These are phyloP conservation scores for Nepenthes mirabilis DNA, from an alignment of 148 eudicot genomes.

Conservation along the genomic window DNA sequence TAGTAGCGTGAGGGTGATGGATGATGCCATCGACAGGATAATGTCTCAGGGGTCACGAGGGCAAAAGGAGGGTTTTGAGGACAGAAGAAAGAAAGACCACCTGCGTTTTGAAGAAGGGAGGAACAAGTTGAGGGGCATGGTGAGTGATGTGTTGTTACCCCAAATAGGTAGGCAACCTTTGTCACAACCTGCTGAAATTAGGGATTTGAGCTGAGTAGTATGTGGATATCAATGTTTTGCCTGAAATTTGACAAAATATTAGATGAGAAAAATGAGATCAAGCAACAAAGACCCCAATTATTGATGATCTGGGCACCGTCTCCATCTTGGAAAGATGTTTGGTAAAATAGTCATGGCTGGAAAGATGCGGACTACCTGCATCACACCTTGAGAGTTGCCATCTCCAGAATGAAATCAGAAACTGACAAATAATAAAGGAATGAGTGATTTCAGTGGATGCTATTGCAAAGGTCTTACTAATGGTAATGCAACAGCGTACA, in stretches of 20 bases:
- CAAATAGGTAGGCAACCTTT: constrained; percentile 7
- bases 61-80: constrained; percentile 9
- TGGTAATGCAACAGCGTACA: too few relatives aligned
- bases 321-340: too few relatives aligned
- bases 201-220: constrained; percentile 4
- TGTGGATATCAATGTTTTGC: not conserved
- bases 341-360: too few relatives aligned
- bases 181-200: constrained; percentile 9
- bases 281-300: not conserved
- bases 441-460: too few relatives aligned
- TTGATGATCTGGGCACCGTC: not conserved
- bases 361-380: too few relatives aligned
- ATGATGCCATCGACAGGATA: constrained; percentile 8
- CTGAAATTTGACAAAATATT: not conserved
- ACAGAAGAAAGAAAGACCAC: constrained; percentile 10
- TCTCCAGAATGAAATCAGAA: too few relatives aligned
- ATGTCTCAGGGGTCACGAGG: constrained; percentile 7
- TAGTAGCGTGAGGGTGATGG: constrained; percentile 13
- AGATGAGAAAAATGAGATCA: not conserved
- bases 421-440: too few relatives aligned
- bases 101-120: constrained; percentile 16
- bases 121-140: constrained; percentile 10
- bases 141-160: constrained; percentile 9
- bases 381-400: not conserved
- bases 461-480: too few relatives aligned